Conservation (phyloP, 495 filamentous ascomycete genomes). For the Lichenothelia convexa region DNA sequence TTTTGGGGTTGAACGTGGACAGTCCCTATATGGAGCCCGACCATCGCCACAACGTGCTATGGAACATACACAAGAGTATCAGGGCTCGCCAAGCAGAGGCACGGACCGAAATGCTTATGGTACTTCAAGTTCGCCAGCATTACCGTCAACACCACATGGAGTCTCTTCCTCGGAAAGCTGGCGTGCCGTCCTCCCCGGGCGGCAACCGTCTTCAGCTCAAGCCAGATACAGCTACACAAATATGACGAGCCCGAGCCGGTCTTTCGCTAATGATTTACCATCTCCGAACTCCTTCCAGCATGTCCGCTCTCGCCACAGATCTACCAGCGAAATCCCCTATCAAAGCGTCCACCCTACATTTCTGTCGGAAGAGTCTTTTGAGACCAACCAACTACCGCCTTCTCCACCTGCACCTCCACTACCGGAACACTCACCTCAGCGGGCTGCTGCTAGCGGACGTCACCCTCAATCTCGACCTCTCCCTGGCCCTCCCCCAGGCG, state of each 20-base stretch:
- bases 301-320: slow-evolving; percentile 18
- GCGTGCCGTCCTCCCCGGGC: no score
- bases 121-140: background rate
- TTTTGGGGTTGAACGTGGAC: background rate
- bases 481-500: slow-evolving; percentile 36
- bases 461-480: slow-evolving; percentile 43
- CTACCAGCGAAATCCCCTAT: slow-evolving; percentile 16
- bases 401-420: slow-evolving; percentile 25
- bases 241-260: slow-evolving; percentile 3
- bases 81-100: background rate
- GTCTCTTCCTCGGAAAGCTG: background rate
- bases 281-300: slow-evolving; percentile 14
- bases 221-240: background rate
- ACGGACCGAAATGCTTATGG: background rate
- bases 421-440: slow-evolving; percentile 28
- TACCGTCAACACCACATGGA: background rate
- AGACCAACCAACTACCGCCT: no score
- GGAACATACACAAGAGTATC: background rate
- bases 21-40: background rate
- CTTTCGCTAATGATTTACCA: background rate
- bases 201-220: background rate
- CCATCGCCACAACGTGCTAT: background rate
- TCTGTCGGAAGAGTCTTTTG: slow-evolving; percentile 16
- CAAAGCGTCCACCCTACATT: slow-evolving; percentile 16
- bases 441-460: slow-evolving; percentile 34